These are phyloP conservation scores for Pseudocercospora ulei DNA, from an alignment of 2,329 filamentous ascomycete genomes.

Conservation along the genomic window DNA sequence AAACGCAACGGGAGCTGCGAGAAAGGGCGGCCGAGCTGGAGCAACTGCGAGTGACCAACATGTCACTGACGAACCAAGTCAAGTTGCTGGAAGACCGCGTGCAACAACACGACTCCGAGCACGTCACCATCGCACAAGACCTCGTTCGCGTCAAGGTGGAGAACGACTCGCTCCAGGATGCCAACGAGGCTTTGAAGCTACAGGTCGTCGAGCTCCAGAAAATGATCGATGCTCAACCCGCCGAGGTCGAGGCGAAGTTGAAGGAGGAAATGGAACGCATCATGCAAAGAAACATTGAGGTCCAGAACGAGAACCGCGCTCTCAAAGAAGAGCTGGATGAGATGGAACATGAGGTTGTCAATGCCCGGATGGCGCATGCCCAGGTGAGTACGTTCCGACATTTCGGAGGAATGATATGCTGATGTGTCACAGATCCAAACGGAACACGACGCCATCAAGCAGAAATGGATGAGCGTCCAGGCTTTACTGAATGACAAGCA, in stretches of 20 bases:
- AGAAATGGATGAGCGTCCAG: conserved; percentile 43
- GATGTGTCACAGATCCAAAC: conserved; percentile 39
- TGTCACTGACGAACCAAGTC: conserved; percentile 62
- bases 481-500: conserved; percentile 35
- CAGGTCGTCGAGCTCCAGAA: conserved; percentile 77
- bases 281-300: conserved; percentile 84
- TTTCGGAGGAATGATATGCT: conserved; percentile 1
- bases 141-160: conserved; percentile 86
- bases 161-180: conserved; percentile 78
- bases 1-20: conserved; percentile 71
- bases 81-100: conserved; percentile 77
- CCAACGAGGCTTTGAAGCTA: conserved; percentile 76
- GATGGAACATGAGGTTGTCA: conserved; percentile 83
- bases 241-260: conserved; percentile 69
- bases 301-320: conserved; percentile 82
- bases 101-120: conserved; percentile 79
- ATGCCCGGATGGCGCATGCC: conserved; percentile 88
- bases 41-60: conserved; percentile 56
- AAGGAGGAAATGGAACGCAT: conserved; percentile 79
- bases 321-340: conserved; percentile 84
- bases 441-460: conserved; percentile 42
- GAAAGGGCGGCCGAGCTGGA: conserved; percentile 76
- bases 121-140: conserved; percentile 82
- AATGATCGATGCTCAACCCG: conserved; percentile 81
- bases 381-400: conserved; percentile 57